These are phyloP conservation scores for Luffa acutangula DNA, from an alignment of 306 rosid genomes.

Conservation along the genomic window DNA sequence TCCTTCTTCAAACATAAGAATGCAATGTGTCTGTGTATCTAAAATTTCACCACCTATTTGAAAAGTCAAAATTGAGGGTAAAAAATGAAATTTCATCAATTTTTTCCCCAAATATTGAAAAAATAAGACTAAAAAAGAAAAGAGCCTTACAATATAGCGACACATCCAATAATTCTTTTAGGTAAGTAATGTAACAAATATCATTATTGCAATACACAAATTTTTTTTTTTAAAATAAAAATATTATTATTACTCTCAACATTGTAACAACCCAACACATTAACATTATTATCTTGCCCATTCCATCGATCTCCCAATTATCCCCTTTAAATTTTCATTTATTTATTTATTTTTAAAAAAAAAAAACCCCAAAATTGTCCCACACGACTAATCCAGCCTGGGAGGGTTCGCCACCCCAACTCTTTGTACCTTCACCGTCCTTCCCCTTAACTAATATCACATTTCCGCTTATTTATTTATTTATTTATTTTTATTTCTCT, in stretches of 20 bases:
- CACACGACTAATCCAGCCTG: constrained; percentile 10
- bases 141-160: not conserved
- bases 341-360: not conserved
- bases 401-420: not conserved
- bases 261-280: not conserved
- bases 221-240: too few species aligned
- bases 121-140: too few species aligned
- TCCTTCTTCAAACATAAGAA: too few species aligned
- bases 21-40: too few species aligned
- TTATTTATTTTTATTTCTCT: too few species aligned
- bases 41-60: too few species aligned
- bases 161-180: not conserved
- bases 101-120: too few species aligned
- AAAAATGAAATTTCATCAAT: too few species aligned
- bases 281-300: not conserved
- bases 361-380: not conserved
- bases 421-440: constrained; percentile 3
- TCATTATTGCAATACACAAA: not conserved
- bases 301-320: not conserved
- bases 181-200: not conserved
- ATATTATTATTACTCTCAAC: too few species aligned
- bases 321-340: not conserved
- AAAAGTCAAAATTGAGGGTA: too few species aligned
- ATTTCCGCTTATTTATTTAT: too few species aligned
- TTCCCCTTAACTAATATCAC: not conserved